Evolutionary conservation across 1,284 basidiomycete species (phyloP), one percentile per base, ranked within the genome.

Genomic region (Gymnopus androsaceus): DNA sequence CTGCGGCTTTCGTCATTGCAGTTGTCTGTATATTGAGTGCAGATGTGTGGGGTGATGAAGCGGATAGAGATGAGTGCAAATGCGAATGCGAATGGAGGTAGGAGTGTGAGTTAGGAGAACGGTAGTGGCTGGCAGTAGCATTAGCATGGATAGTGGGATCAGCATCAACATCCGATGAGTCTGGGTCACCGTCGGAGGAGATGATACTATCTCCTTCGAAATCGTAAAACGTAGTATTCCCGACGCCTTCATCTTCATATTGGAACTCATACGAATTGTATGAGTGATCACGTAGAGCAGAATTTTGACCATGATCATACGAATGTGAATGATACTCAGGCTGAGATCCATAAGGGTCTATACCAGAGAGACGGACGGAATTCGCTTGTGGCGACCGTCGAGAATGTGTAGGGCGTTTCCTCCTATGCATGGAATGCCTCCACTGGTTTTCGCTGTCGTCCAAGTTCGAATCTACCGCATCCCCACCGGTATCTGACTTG

Each of bases 171-270:
- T 33, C 31, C n/a, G 28, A 8, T 27, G 30, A 17, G 21, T n/a
- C n/a, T 7, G n/a, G 7, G 4, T 50, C 48, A 28, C 7, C 33
- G n/a, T 50, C 48, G n/a, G n/a, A n/a, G 21, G 48, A 50, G 21
- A 50, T 50, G 48, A 50, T 50, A 38, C 48, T 50, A 28, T 50
- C 48, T 8, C 21, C 46, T 19, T 38, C 48, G 14, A n/a, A 7
- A 19, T 50, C 34, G 36, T 50, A 50, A n/a, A 50, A 38, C n/a
- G 48, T 37, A 25, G 48, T 28, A 19, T 50, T 50, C 15, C 48
- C 48, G 25, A 30, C 36, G 15, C 5, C 33, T 37, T 38, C 48
- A 38, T 50, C 48, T 4, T 46, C 28, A 30, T 34, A 23, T 12
- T 50, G 34, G 34, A 34, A 48, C 8, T 50, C 36, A 19, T 12